Evolutionary conservation across 768 basidiomycete species (phyloP), one percentile per base, ranked within the genome.

Genomic region (Tephrocybe sp.): DNA sequence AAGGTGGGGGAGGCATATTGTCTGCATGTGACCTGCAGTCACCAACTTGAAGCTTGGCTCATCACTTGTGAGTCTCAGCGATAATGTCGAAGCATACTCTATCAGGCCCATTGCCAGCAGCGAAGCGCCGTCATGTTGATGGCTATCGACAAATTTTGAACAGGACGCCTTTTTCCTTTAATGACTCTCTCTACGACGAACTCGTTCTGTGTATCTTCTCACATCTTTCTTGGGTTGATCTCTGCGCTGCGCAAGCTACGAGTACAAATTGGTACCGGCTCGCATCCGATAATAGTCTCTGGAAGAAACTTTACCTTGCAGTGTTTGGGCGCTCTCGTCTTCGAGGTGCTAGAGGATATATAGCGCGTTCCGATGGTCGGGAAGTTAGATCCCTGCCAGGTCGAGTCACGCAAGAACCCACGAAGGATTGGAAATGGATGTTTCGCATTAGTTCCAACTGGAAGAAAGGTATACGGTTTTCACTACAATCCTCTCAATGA

Each of bases 371-470:
- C 5, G 83, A 87, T 59, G 83, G 82, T 4, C 72, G 82, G 50
- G 76, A 82, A 61, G 65, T 84, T 19, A 82, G 73, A 58, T 72
- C 77, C 2, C 68, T 91, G 24, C 87, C 87, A 9, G 74, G 72
- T 22, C 67, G 83, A 62, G 77, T 71, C 4, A 54, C 71, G 16
- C 61, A 68, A 16, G 63, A 66, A 28, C 62, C 70, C 25, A 50
- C 67, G 38, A 79, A 75, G 61, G 82, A 89, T 60, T 92, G 89
- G 89, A 90, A 88, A 65, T 87, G 81, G 80, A 89, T 91, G 88
- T 91, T 89, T 65, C 78, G 87, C 47, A 86, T 90, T 54, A 89
- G 86, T 57, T 82, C 82, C 13, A 91, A 91, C 57, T 92, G 89
- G 89, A 78, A 78, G 63, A 86, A 69, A 67, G 89, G 89, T 90